Evolutionary conservation across 2,329 filamentous ascomycete genomes (phyloP).

Genomic region (Pseudocercospora eumusae): DNA sequence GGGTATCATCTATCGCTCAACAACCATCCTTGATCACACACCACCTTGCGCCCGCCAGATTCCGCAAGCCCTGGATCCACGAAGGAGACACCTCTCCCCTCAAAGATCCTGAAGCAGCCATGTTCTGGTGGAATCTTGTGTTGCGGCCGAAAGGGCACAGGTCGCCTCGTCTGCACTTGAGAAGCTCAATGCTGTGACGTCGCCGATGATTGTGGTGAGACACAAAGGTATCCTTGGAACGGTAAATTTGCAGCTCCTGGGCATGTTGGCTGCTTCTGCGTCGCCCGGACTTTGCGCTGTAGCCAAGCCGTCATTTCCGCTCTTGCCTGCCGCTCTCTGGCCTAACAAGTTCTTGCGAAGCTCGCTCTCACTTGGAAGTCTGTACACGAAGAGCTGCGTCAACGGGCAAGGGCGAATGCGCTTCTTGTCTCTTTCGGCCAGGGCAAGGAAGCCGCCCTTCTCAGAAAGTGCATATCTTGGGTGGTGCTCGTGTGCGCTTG

Average conservation of each 20-base stretch:
- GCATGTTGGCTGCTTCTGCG: not conserved
- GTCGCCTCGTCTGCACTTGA: slow-evolving; percentile 19
- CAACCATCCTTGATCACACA: not conserved
- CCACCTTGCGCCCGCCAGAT: not conserved
- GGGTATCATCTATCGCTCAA: slow-evolving; percentile 5
- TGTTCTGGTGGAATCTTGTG: slow-evolving; percentile 29
- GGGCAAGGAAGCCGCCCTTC: slow-evolving; percentile 28
- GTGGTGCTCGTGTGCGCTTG: slow-evolving; percentile 38
- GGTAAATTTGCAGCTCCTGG: slow-evolving; percentile 17
- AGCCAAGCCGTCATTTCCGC: not conserved
- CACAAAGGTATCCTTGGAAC: slow-evolving; percentile 36
- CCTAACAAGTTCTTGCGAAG: slow-evolving; percentile 25
- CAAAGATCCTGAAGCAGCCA: slow-evolving; percentile 32
- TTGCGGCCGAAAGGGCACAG: slow-evolving; percentile 28
- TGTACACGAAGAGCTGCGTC: slow-evolving; percentile 37
- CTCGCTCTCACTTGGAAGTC: slow-evolving; percentile 30
- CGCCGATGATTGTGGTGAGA: slow-evolving; percentile 33
- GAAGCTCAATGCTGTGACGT: slow-evolving; percentile 33
- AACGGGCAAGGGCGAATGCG: slow-evolving; percentile 30
- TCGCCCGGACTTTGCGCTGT: not conserved
- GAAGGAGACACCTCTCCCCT: not conserved
- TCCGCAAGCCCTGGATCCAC: slow-evolving; percentile 3
- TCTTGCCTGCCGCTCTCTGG: slow-evolving; percentile 13
- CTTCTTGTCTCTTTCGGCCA: slow-evolving; percentile 40
- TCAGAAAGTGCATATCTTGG: slow-evolving; percentile 33